Evolutionary conservation across 345 rosid genomes (phyloP).

Genomic region (Salix dunnii): DNA sequence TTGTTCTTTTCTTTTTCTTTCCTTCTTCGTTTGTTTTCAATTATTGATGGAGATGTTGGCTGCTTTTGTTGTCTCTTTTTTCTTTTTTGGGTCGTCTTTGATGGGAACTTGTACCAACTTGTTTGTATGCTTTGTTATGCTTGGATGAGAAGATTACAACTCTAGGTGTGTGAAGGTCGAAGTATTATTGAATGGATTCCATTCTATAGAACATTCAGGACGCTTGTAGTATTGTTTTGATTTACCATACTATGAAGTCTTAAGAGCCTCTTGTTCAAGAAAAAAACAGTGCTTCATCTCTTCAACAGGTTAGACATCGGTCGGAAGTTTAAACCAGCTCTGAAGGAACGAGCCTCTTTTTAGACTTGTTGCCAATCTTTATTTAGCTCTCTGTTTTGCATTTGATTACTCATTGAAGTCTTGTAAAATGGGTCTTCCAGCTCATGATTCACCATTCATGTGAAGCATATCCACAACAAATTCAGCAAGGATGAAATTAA

Average conservation of each 20-base stretch:
- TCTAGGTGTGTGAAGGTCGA: not conserved
- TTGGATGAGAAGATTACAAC: not conserved
- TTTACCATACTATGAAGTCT: not conserved
- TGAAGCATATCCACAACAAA: not conserved
- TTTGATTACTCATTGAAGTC: not conserved
- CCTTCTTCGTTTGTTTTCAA: not conserved
- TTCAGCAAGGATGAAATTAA: not conserved
- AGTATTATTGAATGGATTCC: not conserved
- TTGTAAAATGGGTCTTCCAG: not conserved
- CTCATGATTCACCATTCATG: not conserved
- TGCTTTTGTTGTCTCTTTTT: no score
- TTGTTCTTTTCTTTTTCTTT: not conserved
- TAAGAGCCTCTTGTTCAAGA: not conserved
- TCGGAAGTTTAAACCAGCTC: no score
- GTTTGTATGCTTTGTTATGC: not conserved
- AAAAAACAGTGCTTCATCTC: no score
- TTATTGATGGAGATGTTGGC: no score
- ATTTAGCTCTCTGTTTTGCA: not conserved
- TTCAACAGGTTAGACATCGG: not conserved
- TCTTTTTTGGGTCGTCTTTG: not conserved
- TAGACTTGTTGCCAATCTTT: not conserved
- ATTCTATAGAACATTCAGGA: not conserved
- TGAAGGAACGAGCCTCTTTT: no score
- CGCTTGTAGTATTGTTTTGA: not conserved
- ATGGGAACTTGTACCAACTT: not conserved